Percentiles rank a stretch among this genome's conserved stretches.
Evolutionary conservation across 495 filamentous ascomycete genomes (phyloP).

Genomic region (Lophiostoma macrostomum): DNA sequence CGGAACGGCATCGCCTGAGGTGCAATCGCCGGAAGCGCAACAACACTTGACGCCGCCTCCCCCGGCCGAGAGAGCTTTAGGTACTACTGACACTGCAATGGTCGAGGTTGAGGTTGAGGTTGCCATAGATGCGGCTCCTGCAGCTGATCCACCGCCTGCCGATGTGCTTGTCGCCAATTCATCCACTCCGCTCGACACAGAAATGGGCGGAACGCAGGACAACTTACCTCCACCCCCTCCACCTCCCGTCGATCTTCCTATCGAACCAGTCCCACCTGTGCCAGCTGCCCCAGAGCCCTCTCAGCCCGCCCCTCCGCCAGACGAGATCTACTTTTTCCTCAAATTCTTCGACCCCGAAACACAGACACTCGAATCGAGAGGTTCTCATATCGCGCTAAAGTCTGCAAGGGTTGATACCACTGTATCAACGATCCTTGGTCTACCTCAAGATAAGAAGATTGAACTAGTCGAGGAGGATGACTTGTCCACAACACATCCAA

Average conservation of each 20-base stretch:
- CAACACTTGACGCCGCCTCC: background rate
- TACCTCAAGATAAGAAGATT: slow-evolving; percentile 22
- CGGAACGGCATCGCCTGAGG: background rate
- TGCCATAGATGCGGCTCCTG: slow-evolving; percentile 3
- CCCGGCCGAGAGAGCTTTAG: background rate
- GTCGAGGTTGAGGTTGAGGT: slow-evolving; percentile 17
- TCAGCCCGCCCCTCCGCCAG: slow-evolving; percentile 11
- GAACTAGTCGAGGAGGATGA: slow-evolving; percentile 35
- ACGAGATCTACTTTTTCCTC: slow-evolving; percentile 39
- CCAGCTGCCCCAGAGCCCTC: background rate
- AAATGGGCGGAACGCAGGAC: slow-evolving; percentile 32
- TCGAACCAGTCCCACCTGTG: slow-evolving; percentile 1
- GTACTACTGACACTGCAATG: slow-evolving; percentile 13
- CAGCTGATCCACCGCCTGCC: slow-evolving; percentile 18
- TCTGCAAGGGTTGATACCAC: slow-evolving; percentile 25
- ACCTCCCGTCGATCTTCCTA: background rate
- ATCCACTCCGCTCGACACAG: slow-evolving; percentile 9
- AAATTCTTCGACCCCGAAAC: slow-evolving; percentile 34
- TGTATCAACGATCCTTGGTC: slow-evolving; percentile 17
- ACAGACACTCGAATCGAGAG: slow-evolving; percentile 29
- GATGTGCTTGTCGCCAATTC: slow-evolving; percentile 21
- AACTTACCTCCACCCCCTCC: slow-evolving; percentile 16
- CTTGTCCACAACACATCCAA: slow-evolving; percentile 17
- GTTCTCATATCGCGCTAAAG: slow-evolving; percentile 30
- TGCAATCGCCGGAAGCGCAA: background rate